Base-by-base conservation (phyloP, 805 yeast species). In the Candida caryicola region DNA sequence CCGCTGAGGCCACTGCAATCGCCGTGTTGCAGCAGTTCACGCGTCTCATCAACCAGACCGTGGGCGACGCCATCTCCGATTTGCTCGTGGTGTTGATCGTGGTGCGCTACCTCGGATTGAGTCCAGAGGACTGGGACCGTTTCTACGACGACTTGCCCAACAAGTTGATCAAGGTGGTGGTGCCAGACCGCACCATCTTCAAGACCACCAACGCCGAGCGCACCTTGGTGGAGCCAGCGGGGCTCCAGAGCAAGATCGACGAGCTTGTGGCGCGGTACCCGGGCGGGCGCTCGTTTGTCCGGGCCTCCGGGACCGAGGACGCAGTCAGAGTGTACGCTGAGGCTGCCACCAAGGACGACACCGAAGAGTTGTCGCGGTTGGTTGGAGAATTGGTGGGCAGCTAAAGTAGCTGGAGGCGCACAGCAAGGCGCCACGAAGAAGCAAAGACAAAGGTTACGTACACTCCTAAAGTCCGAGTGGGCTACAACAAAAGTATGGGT, bases 41-140 rank as follows among this genome's bases (percentile, higher is more conserved):
- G 23, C 74, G 78, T 40, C 67, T 93, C 46, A 87, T 93, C 57
- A 93, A 93, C 61, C 98, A 93, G 61, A 84, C 98, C 1, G 98
- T 93, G n/a, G 99, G 99, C 21, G 99, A 93, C 60, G 95, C 99
- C 8, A 82, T 93, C 36, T 79, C 95, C n/a, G 99, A 93, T 59
- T 68, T 93, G 60, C 64, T 93, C 41, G 79, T 85, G 4, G 90
- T 93, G 1, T 62, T 90, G 38, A 73, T 81, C 1, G 79, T 89
- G 6, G 60, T 83, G 28, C 59, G 74, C 5, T 72, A 76, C 46
- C 70, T 84, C 50, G 54, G 72, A 6, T 68, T 82, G 66, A 53
- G 76, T 2, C 86, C 95, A 2, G 57, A 55, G 3, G 74, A 75
- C 29, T 93, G 99, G 99, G 79, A 85, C 55, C 49, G 62, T 7